phyloP scores from a whole-genome alignment of 2,329 filamentous ascomycete species.

The Calonectria naviculata region DNA sequence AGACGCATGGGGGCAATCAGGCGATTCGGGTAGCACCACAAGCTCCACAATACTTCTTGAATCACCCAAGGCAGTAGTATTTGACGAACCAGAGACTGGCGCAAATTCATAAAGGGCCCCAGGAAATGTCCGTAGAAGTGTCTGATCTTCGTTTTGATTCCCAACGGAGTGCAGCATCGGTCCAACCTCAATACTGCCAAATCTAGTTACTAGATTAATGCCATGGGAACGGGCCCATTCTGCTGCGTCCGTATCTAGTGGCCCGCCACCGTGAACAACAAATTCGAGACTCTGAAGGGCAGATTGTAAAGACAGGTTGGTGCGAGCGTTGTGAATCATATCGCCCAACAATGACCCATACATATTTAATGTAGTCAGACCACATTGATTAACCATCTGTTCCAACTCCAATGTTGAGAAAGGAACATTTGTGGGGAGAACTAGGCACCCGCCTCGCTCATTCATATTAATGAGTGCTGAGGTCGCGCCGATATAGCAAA shows the following conservation, averaged over 20 bases:
- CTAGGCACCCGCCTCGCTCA: neutral
- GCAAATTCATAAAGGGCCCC: neutral
- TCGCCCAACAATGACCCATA: neutral
- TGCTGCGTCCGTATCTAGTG: neutral
- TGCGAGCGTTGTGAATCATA: neutral
- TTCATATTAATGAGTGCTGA: neutral
- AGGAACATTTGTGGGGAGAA: neutral
- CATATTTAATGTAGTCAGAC: neutral
- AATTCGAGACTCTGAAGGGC: neutral
- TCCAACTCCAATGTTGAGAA: neutral
- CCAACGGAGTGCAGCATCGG: neutral
- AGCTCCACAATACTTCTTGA: neutral
- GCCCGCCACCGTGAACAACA: neutral
- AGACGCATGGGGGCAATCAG: neutral
- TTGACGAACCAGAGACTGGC: neutral
- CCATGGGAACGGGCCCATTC: neutral
- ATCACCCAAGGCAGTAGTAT: rapidly evolving
- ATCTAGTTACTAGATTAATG: neutral
- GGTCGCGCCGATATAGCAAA: neutral
- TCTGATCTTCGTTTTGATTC: neutral
- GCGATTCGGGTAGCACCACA: neutral
- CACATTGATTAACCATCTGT: neutral
- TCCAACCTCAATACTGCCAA: neutral
- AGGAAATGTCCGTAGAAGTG: neutral
- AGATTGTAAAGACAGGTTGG: neutral